Conservation (phyloP, 495 filamentous ascomycete species). For the Hypoxylon intermedium region DNA sequence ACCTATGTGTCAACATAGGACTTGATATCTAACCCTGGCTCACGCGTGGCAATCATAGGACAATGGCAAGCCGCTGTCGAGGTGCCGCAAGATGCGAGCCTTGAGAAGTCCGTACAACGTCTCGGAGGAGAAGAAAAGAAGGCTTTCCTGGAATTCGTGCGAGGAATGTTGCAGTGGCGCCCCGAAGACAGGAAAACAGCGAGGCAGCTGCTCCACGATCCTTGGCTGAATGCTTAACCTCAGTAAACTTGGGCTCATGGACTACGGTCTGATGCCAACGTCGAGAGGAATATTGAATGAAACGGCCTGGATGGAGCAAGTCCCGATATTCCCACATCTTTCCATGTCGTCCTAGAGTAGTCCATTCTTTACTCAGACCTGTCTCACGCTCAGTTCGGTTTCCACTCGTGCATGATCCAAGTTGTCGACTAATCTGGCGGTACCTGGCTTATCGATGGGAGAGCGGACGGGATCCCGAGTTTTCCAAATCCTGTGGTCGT, state of each 20-base stretch:
- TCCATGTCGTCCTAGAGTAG: too few relatives aligned
- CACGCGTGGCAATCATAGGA: background rate
- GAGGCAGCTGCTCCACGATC: slow-evolving; percentile 46
- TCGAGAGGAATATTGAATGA: too few relatives aligned
- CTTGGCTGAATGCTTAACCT: background rate
- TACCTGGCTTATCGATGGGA: slow-evolving; percentile 49
- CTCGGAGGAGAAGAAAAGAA: slow-evolving; percentile 44
- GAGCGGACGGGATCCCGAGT: slow-evolving; percentile 58
- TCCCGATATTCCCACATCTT: too few relatives aligned
- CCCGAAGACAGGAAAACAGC: slow-evolving; percentile 53
- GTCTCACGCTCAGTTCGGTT: too few relatives aligned
- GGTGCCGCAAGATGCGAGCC: background rate
- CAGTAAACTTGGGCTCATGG: too few relatives aligned
- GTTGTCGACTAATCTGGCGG: too few relatives aligned
- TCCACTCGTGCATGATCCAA: too few relatives aligned
- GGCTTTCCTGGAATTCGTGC: slow-evolving; percentile 48
- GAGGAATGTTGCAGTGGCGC: slow-evolving; percentile 52
- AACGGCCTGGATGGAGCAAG: too few relatives aligned
- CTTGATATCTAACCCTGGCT: too few relatives aligned
- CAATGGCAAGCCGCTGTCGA: background rate
- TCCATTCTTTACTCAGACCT: too few relatives aligned
- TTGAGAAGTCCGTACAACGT: background rate
- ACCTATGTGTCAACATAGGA: too few relatives aligned
- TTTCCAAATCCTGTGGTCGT: slow-evolving; percentile 53
- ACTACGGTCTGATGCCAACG: too few relatives aligned